These are phyloP conservation scores for Sporothrix sp. DNA, from an alignment of 2,329 filamentous ascomycete genomes.

Conservation along the genomic window DNA sequence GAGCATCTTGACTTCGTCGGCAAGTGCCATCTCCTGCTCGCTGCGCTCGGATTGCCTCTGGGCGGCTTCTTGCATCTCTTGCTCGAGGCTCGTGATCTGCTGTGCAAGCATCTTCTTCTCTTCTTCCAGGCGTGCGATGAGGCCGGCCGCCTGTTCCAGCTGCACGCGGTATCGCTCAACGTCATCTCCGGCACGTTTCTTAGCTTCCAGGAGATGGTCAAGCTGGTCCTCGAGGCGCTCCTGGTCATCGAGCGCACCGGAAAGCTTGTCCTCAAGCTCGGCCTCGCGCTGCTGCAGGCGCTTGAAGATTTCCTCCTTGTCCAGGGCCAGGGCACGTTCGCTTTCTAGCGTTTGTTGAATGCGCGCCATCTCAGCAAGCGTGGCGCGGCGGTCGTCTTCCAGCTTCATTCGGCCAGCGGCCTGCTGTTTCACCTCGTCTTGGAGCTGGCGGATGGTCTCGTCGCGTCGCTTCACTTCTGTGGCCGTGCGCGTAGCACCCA, in stretches of 20 bases:
- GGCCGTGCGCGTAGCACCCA: conserved; percentile 84
- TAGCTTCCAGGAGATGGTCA: conserved; percentile 77
- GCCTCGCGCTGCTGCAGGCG: conserved; percentile 85
- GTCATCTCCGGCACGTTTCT: conserved; percentile 79
- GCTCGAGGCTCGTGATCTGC: conserved; percentile 60
- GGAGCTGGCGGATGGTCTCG: conserved; percentile 81
- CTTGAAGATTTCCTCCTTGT: conserved; percentile 99
- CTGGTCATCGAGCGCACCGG: conserved; percentile 86
- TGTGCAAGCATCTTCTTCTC: conserved; percentile 70
- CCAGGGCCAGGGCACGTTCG: conserved; percentile 85
- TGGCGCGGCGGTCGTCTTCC: conserved; percentile 83
- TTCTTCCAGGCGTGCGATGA: conserved; percentile 76
- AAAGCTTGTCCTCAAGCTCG: conserved; percentile 86
- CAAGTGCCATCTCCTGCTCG: conserved; percentile 64
- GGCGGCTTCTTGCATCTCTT: conserved; percentile 60
- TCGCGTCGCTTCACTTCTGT: conserved; percentile 92
- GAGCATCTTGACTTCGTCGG: conserved; percentile 80
- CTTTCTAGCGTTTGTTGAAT: conserved; percentile 93
- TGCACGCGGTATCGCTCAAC: conserved; percentile 69
- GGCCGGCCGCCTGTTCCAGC: conserved; percentile 79
- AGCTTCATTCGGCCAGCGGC: conserved; percentile 63
- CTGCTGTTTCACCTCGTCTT: conserved; percentile 73
- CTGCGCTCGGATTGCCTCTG: conserved; percentile 62
- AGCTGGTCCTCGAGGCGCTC: conserved; percentile 89
- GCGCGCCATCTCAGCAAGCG: conserved; percentile 75